Evolutionary conservation across 805 yeast species (phyloP), one percentile per base, ranked within the genome.

Genomic region (Blastobotrys mokoenaii): DNA sequence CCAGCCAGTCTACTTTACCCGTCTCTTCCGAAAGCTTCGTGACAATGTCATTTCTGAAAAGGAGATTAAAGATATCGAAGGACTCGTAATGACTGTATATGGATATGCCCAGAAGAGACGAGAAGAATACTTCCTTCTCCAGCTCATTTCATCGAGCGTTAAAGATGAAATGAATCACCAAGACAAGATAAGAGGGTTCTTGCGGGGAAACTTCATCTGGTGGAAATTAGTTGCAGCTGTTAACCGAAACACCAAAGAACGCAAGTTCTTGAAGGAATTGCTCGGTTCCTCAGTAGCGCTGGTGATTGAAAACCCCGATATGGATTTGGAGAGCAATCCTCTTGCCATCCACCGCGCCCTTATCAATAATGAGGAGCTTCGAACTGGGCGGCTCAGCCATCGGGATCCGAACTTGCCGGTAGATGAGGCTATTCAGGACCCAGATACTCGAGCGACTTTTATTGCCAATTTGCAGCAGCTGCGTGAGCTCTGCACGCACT

Each of bases 301-400:
- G 2, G 51, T 57, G 12, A 50, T 51, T 4, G 56, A 55, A 8
- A 37, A 48, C 32, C 47, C 47, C 2, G 66, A 64, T 4, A 60
- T 80, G 9, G 79, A 80, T 45, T 77, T 87, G 51, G 96, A 89
- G 58, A 78, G 89, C 45, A 85, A 88, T 60, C 97, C 97, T 1
- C 60, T 75, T 2, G 63, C 65, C 12, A 61, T 60, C 17, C 59
- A 56, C 36, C 51, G 63, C 17, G 41, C 52, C 14, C 35, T 47
- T 9, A 50, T 55, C 18, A 60, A 65, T 29, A 58, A 59, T 29
- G 72, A 57, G 42, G 67, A 54, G 53, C 50, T 54, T 40, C 48
- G 51, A 12, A 57, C 60, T 47, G 68, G 69, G 1, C 45, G 51
- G 35, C 51, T 57, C n/a, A 57, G 63, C 65, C 55, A 61, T 68